Percentiles rank a stretch among this genome's conserved stretches.
Evolutionary conservation across 2,329 filamentous ascomycete species (phyloP).

Genomic region (Triangularia verruculosa): DNA sequence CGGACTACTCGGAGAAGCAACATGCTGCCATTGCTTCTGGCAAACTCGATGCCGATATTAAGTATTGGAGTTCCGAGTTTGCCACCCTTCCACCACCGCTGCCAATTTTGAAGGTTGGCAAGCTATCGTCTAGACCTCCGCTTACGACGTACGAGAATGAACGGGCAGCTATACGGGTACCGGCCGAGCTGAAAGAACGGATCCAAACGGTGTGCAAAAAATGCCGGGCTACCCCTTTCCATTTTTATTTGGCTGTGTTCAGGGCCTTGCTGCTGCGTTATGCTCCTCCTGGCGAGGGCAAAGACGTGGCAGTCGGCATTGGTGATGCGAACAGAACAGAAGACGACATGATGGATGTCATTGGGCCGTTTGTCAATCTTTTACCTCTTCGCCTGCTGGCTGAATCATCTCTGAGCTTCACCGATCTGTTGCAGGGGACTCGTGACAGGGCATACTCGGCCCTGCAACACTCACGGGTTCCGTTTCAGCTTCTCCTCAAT

Average conservation of each 20-base stretch:
- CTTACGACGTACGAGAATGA: not conserved
- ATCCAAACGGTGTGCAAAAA: not conserved
- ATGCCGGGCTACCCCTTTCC: not conserved
- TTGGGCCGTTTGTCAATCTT: slow-evolving; percentile 41
- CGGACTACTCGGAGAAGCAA: slow-evolving; percentile 36
- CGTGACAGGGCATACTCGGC: slow-evolving; percentile 34
- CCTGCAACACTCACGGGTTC: slow-evolving; percentile 42
- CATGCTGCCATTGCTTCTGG: slow-evolving; percentile 26
- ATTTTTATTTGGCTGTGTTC: slow-evolving; percentile 6
- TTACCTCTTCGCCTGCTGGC: slow-evolving; percentile 35
- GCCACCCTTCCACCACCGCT: slow-evolving; percentile 20
- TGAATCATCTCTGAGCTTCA: slow-evolving; percentile 28
- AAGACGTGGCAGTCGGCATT: slow-evolving; percentile 40
- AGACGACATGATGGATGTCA: slow-evolving; percentile 23
- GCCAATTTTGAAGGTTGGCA: slow-evolving; percentile 34
- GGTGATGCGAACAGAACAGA: slow-evolving; percentile 38
- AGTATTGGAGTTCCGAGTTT: slow-evolving; percentile 18
- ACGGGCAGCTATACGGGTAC: not conserved
- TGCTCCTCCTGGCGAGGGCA: slow-evolving; percentile 10
- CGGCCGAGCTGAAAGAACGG: not conserved
- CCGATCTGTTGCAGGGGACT: slow-evolving; percentile 28
- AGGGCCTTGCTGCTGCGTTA: slow-evolving; percentile 30
- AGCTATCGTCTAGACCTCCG: slow-evolving; percentile 20
- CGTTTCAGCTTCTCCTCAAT: slow-evolving; percentile 48
- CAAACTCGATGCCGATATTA: slow-evolving; percentile 21